Evolutionary conservation across 148 eudicot genomes (phyloP), one percentile per base, ranked within the genome.

Genomic region (Bassia scoparia): DNA sequence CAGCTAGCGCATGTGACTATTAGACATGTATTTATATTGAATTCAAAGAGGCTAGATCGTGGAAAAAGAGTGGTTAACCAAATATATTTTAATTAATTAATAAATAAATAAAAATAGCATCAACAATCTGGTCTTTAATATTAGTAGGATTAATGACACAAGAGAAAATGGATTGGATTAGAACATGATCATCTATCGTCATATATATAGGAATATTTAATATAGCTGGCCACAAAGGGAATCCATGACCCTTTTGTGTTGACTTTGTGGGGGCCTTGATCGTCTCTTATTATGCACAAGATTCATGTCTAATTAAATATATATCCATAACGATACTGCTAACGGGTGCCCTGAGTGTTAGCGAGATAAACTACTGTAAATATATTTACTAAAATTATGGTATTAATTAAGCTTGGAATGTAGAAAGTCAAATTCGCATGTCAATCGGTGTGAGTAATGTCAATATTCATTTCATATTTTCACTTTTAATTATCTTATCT

Each of bases 211-310:
- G 30, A 30, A 37, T 53, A 23, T 3, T 37, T 20, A 62, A 33
- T 43, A 70, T 70, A 67, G 78, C 38, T 54, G 66, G 33, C 38
- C 70, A 53, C 24, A 71, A 30, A 72, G 20, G 72, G 77, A 50
- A 73, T 72, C 73, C 73, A 78, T 78, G 73, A 78, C 73, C 81
- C 37, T 73, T 13, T 59, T 69, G 49, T 56, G 81, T 78, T 78
- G 81, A 78, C 77, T 67, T 72, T 44, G 76, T 72, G 76, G 76
- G 81, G 81, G 76, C 76, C 81, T 54, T n/a, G n/a, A n/a, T n/a
- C n/a, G n/a, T n/a, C n/a, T 46, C 38, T 46, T 8, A 50, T 18
- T 30, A 50, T 12, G n/a, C 29, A 66, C 35, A 72, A 73, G 65
- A 77, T 78, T 69, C 61, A 59, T 31, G 73, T 67, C 74, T 67